phyloP scores from a whole-genome alignment of 2,329 filamentous ascomycete genomes.

The Scolecobasidium constrictum region DNA sequence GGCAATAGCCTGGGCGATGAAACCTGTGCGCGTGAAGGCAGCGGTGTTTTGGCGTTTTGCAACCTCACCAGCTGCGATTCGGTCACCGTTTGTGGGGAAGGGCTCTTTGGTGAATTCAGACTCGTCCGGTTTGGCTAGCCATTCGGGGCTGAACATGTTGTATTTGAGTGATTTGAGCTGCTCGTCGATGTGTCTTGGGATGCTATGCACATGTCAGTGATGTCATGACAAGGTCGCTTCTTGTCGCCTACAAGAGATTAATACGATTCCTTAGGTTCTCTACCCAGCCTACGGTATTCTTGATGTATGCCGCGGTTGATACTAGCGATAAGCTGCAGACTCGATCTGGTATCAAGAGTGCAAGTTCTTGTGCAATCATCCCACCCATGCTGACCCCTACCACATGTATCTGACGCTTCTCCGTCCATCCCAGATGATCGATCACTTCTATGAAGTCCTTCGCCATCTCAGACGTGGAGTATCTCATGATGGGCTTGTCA shows the following conservation, averaged over 20 bases:
- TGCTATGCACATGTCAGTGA: constrained; percentile 14
- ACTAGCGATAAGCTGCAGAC: constrained; percentile 40
- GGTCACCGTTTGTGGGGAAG: constrained; percentile 69
- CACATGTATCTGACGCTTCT: constrained; percentile 51
- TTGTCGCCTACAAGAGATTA: constrained; percentile 34
- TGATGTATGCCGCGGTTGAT: constrained; percentile 36
- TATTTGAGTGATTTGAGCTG: constrained; percentile 53
- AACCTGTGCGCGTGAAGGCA: constrained; percentile 51
- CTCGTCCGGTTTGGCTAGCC: constrained; percentile 51
- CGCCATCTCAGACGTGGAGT: constrained; percentile 79
- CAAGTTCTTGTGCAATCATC: constrained; percentile 85
- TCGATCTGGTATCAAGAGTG: constrained; percentile 32
- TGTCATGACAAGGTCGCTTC: too few relatives aligned
- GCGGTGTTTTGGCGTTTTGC: constrained; percentile 53
- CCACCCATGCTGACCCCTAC: constrained; percentile 66
- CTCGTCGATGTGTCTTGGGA: constrained; percentile 60
- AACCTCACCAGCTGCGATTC: constrained; percentile 71
- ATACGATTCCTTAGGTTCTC: constrained; percentile 53
- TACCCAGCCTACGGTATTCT: constrained; percentile 43
- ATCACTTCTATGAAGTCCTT: constrained; percentile 61
- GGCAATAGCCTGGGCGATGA: constrained; percentile 67
- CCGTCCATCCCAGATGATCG: constrained; percentile 58
- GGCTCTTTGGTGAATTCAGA: constrained; percentile 28
- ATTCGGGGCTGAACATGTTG: constrained; percentile 55
- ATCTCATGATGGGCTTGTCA: constrained; percentile 65